Evolutionary conservation across 2,329 filamentous ascomycete genomes (phyloP), one percentile per base, ranked within the genome.

Genomic region (Beauveria sp.): DNA sequence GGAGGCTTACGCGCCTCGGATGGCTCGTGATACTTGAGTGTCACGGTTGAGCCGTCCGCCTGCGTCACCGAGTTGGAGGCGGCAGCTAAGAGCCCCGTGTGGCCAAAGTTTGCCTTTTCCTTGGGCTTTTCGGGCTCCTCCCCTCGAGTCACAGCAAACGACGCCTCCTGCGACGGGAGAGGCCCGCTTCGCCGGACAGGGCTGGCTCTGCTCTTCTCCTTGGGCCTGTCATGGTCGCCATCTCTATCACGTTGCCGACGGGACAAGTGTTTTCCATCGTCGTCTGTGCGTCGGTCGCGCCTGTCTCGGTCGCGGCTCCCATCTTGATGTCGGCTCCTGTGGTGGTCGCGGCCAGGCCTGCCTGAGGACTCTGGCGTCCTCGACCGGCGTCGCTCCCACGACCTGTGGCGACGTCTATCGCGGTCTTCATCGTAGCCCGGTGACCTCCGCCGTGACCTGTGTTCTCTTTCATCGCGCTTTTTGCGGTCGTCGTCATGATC

Each of bases 1-100:
- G 92, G 82, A 0, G 94, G 91, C 67, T 96, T 96, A 62, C 94
- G 89, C 55, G 93, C 91, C 77, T 99, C 94, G 12, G 91, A 78
- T 1, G 94, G 94, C 75, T 99, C 94, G 76, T 97, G 90, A 74
- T 99, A 99, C 78, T 97, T 97, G 52, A 99, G 83, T 3, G 91
- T 85, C 59, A 96, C 86, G 24, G 83, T 82, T 3, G 86, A 88
- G 61, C 90, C 91, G 68, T 86, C 85, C 28, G 84, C 84, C 64
- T 96, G 86, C 8, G 85, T 85, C 20, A 87, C 74, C 2, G 84
- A 79, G 72, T 99, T 97, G 56, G 92, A 92, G 65, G 91, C 92
- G 50, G 92, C 91, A 3, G 94, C 94, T 20, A 99, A 80, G 8
- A 89, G 79, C 30, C 94, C 94, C 0, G 92, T 92, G 40, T 81